These are phyloP conservation scores for Coprinellus micaceus DNA, from an alignment of 768 basidiomycete species.

Conservation along the genomic window DNA sequence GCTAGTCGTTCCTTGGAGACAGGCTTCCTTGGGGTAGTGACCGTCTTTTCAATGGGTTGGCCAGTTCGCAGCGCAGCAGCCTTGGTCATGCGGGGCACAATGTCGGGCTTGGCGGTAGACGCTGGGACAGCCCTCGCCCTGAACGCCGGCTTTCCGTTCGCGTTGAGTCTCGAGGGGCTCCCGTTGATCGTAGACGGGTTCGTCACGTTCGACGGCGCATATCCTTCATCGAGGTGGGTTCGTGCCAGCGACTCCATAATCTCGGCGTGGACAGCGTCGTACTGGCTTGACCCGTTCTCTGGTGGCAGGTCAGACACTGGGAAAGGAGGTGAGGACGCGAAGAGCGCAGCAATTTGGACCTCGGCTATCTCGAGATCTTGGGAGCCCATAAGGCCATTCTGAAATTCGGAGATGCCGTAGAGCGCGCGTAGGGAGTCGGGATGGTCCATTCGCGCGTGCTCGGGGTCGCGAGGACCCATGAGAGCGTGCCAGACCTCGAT, in stretches of 20 bases:
- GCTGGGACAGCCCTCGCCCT: slow-evolving; percentile 65
- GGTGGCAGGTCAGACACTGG: slow-evolving; percentile 61
- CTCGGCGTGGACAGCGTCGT: slow-evolving; percentile 39
- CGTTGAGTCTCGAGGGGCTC: slow-evolving; percentile 30
- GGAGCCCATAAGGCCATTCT: slow-evolving; percentile 75
- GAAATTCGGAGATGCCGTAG: slow-evolving; percentile 50
- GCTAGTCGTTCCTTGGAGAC: slow-evolving; percentile 58
- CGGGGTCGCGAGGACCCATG: slow-evolving; percentile 66
- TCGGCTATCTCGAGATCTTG: slow-evolving; percentile 67
- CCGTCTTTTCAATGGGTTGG: slow-evolving; percentile 40
- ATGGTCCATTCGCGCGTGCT: slow-evolving; percentile 46
- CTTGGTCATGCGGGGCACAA: slow-evolving; percentile 72
- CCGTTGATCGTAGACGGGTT: slow-evolving; percentile 42
- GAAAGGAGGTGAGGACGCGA: slow-evolving; percentile 81
- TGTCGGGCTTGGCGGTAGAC: slow-evolving; percentile 59
- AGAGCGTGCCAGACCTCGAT: slow-evolving; percentile 78
- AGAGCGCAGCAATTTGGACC: slow-evolving; percentile 72
- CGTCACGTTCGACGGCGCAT: slow-evolving; percentile 41
- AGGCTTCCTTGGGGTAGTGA: slow-evolving; percentile 45
- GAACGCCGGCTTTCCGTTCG: slow-evolving; percentile 51
- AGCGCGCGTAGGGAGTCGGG: slow-evolving; percentile 70
- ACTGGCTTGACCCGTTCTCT: slow-evolving; percentile 25
- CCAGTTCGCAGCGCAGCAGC: slow-evolving; percentile 74
- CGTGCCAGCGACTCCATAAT: slow-evolving; percentile 38
- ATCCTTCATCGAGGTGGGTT: slow-evolving; percentile 32